Base-by-base conservation (phyloP, 768 basidiomycete genomes). In the Tricholoma bakamatsutake region DNA sequence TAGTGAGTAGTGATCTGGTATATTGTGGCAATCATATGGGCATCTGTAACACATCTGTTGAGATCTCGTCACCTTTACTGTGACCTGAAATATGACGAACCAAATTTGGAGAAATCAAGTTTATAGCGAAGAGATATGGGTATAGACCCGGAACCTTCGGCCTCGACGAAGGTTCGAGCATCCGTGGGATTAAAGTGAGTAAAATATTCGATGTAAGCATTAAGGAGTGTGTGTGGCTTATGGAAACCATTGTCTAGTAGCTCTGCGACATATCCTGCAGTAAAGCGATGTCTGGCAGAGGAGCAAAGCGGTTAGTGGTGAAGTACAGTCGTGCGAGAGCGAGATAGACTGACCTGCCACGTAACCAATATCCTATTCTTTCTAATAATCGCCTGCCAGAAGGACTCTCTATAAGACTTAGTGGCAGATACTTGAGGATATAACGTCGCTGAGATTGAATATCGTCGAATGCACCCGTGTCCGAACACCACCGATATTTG, bases 361-460 rank as follows among this genome's bases (percentile, higher is more conserved):
- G 71, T 18, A 79, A 50, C 78, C 78, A 79, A 59, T 76, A 74
- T 70, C 72, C 72, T 12, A 73, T 61, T 5, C 78, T 62, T 28
- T 73, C 69, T 43, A 73, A 50, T n/a, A 79, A 61, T 31, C 73
- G 61, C 15, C 55, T 54, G 5, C 75, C 74, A 1, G 64, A 53
- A 3, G 62, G 42, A 0, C 66, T 69, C 6, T 62, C 55, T 3
- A 73, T 50, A n/a, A 75, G 59, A 11, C 43, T 50, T 24, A 56
- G 55, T 0, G 76, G 75, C 12, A 79, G 61, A 57, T 74, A 77
- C 52, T 69, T 71, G 48, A 64, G 39, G 39, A 79, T 43, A 57
- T 77, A 79, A 9, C 54, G 61, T 13, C 59, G 63, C 50, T 77
- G 75, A 13, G 66, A 60, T 6, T 66, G 64, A 50, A 60, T 53